These are phyloP conservation scores for Talaromyces albobiverticillius DNA, from an alignment of 2,329 filamentous ascomycete species.

Conservation along the genomic window DNA sequence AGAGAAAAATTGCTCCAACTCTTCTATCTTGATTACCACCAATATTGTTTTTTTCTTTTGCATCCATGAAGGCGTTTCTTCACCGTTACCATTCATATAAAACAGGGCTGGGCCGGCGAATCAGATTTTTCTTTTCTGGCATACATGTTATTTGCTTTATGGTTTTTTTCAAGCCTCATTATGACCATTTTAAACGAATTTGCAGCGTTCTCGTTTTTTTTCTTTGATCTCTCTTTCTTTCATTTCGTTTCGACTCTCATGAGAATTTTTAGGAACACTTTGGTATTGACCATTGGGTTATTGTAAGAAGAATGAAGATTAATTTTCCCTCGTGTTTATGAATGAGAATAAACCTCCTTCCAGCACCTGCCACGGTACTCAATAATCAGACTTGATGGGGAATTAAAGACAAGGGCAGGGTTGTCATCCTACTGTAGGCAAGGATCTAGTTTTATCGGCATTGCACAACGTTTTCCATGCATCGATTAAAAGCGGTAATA, in stretches of 20 bases:
- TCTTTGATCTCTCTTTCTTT: not conserved
- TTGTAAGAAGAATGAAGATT: not conserved
- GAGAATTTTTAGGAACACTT: not conserved
- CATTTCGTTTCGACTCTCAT: not conserved
- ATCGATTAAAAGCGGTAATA: not conserved
- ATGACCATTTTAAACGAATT: not conserved
- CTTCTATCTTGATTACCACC: not conserved
- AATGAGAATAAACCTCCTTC: no score
- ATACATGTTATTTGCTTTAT: not conserved
- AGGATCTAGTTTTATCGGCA: no score
- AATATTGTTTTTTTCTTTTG: constrained; percentile 2
- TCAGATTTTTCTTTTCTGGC: not conserved
- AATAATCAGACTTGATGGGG: no score
- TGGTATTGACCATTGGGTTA: no score
- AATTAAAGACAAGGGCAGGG: no score
- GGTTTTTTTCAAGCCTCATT: not conserved
- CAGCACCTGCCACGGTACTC: no score
- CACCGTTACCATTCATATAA: not conserved
- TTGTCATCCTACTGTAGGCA: no score
- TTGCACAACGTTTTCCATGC: not conserved
- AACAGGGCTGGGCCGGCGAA: constrained; percentile 6
- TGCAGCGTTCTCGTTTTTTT: constrained; percentile 13
- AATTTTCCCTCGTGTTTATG: no score
- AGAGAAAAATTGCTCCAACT: not conserved
- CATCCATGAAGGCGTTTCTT: constrained; percentile 13